Conservation (phyloP, 1,139 yeast species). For the Saccharomyces hybrid region DNA sequence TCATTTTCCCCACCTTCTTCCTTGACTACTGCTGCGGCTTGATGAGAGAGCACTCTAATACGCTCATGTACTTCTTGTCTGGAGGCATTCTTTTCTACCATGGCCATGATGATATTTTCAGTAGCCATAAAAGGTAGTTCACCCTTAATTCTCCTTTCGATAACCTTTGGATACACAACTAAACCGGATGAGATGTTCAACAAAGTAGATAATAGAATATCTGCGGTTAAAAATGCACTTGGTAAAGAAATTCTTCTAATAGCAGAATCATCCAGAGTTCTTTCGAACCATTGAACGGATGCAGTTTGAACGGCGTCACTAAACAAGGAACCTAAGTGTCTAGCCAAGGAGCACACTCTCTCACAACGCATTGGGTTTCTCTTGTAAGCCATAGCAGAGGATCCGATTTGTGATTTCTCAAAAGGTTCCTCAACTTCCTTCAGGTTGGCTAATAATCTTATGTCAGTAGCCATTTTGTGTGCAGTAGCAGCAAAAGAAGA, state of each 20-base stretch:
- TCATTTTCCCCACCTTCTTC: constrained; percentile 99
- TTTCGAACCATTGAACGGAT: constrained; percentile 98
- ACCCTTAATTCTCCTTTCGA: constrained; percentile 88
- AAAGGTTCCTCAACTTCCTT: constrained; percentile 98
- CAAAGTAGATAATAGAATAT: constrained; percentile 82
- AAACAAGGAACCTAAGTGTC: constrained; percentile 88
- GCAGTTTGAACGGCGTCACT: constrained; percentile 95
- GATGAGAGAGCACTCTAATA: constrained; percentile 92
- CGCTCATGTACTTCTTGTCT: constrained; percentile 98
- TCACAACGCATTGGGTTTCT: constrained; percentile 99
- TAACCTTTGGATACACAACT: constrained; percentile 97
- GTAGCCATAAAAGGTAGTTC: constrained; percentile 99
- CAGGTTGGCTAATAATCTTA: constrained; percentile 90
- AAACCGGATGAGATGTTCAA: constrained; percentile 89
- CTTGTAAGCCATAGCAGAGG: constrained; percentile 98
- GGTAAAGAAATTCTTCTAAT: constrained; percentile 96
- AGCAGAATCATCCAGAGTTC: constrained; percentile 97
- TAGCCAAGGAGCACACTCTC: constrained; percentile 93
- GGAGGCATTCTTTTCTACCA: constrained; percentile 96
- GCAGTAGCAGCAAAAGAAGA: constrained; percentile 95
- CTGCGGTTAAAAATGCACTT: constrained; percentile 93
- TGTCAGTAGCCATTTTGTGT: constrained; percentile 96
- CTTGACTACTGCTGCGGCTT: constrained; percentile 95
- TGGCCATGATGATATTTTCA: constrained; percentile 97
- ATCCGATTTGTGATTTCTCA: constrained; percentile 95